These are phyloP conservation scores for Pichia rugopelliculosa DNA, from an alignment of 805 yeast species.

Conservation along the genomic window DNA sequence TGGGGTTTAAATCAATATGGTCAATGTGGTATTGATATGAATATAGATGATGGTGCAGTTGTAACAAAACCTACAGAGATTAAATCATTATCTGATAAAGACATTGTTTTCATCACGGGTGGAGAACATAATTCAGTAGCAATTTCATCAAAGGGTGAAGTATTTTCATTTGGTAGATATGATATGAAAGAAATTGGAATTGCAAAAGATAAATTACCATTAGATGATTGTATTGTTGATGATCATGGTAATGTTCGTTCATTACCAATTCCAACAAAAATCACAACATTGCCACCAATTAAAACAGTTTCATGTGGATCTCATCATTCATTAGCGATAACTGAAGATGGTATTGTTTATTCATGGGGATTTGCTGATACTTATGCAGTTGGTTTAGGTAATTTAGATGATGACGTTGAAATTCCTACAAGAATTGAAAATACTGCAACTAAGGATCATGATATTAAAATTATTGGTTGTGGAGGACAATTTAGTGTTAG, in stretches of 20 bases:
- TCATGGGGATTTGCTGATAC: constrained; percentile 99
- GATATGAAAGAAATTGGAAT: constrained; percentile 94
- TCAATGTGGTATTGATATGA: constrained; percentile 81
- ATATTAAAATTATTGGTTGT: constrained; percentile 69
- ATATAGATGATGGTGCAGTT: constrained; percentile 78
- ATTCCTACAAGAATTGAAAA: constrained; percentile 84
- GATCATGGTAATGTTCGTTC: constrained; percentile 75
- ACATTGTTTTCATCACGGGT: constrained; percentile 61
- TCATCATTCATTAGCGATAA: constrained; percentile 85
- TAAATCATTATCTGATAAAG: constrained; percentile 50
- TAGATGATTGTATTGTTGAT: constrained; percentile 62
- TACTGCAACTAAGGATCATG: constrained; percentile 82
- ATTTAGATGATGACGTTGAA: constrained; percentile 76
- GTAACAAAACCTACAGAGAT: constrained; percentile 72
- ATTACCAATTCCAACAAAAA: constrained; percentile 75
- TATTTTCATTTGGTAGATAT: constrained; percentile 82
- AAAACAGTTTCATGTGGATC: constrained; percentile 72
- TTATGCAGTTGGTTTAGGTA: constrained; percentile 90
- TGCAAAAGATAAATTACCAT: constrained; percentile 56
- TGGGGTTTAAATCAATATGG: constrained; percentile 99
- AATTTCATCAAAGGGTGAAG: constrained; percentile 60
- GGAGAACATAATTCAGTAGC: constrained; percentile 95
- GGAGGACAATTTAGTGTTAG: constrained; percentile 95
- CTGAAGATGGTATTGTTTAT: constrained; percentile 76
- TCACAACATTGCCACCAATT: constrained; percentile 50